Evolutionary conservation across 768 basidiomycete genomes (phyloP), one percentile per base, ranked within the genome.

Genomic region (Leccinum pellstonianum): DNA sequence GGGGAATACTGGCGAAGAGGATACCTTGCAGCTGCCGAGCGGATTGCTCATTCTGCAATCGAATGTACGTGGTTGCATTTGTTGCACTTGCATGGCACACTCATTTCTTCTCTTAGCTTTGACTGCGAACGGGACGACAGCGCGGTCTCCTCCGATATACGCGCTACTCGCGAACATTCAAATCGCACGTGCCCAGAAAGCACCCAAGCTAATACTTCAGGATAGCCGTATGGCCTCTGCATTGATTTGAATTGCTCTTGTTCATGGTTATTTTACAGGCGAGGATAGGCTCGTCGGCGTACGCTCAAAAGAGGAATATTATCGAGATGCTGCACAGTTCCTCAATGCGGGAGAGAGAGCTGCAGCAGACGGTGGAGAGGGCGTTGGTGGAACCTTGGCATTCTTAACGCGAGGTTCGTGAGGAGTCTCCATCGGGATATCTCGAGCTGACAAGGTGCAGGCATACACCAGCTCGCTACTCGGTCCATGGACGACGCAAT

Each of bases 1-100:
- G 86, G 85, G 15, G 94, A 95, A 75, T 95, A 96, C 68, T 93
- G 93, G 90, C 77, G 89, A 62, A 82, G 86, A 64, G 90, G 89
- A 0, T 82, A 86, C 63, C 76, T 90, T 52, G 83, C 86, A 25
- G 87, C 85, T 8, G 93, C 93, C 12, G 88, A 94, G 72, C 84
- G 83, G 64, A 87, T 95, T 52, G 86, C 87, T 29, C 74, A 77
- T 33, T 79, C 82, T 52, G 94, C 87, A 15, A 77, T 86, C 41
- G 83, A 86, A 64, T 81, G 90, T 90, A 68, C 62, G 85, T 77
- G n/a, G 35, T 57, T 4, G 10, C 25, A 8, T 50, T 31, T n/a
- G 25, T 35, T 19, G 8, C 5, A 0, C 11, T 9, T 27, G 50
- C 31, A 15, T 54, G 2, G 43, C 59, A 59, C 47, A 46, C 56